Conservation (phyloP, 352 stramenopile species). For the Pythium aphanidermatum region DNA sequence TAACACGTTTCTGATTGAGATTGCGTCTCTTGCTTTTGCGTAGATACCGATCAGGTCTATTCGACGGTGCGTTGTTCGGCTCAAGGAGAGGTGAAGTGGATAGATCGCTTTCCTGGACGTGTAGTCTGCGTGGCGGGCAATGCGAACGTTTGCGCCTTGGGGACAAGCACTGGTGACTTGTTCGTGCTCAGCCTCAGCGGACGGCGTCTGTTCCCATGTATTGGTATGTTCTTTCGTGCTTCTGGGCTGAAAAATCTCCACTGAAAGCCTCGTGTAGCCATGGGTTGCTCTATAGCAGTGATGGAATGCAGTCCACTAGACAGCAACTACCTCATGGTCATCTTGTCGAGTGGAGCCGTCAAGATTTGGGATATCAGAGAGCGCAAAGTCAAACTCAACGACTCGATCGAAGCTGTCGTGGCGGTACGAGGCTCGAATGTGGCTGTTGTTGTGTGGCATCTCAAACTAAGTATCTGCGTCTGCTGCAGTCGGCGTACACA, state of each 20-base stretch:
- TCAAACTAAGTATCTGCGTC: too few relatives aligned
- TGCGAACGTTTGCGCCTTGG: constrained; percentile 50
- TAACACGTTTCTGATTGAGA: neutral
- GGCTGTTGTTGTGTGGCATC: neutral
- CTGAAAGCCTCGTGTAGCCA: constrained; percentile 25
- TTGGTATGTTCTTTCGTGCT: constrained; percentile 32
- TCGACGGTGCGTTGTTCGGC: constrained; percentile 66
- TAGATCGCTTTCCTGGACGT: constrained; percentile 68
- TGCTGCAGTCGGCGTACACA: constrained; percentile 13
- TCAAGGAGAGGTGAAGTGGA: constrained; percentile 56
- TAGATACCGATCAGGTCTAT: constrained; percentile 59
- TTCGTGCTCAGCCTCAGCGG: constrained; percentile 58
- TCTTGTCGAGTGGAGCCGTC: constrained; percentile 47
- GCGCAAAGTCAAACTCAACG: constrained; percentile 43
- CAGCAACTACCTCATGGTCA: constrained; percentile 67
- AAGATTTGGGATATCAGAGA: constrained; percentile 70
- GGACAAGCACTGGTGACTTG: constrained; percentile 56
- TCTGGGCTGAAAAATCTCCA: neutral
- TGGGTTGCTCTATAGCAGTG: constrained; percentile 54
- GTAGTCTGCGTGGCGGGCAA: constrained; percentile 58
- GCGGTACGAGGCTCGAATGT: constrained; percentile 22
- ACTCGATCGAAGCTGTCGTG: constrained; percentile 60
- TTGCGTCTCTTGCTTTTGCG: neutral
- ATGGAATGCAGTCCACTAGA: constrained; percentile 62
- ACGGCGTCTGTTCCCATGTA: constrained; percentile 71